Evolutionary conservation across 129 eudicot species (phyloP).

Genomic region (Artemisia argyi): DNA sequence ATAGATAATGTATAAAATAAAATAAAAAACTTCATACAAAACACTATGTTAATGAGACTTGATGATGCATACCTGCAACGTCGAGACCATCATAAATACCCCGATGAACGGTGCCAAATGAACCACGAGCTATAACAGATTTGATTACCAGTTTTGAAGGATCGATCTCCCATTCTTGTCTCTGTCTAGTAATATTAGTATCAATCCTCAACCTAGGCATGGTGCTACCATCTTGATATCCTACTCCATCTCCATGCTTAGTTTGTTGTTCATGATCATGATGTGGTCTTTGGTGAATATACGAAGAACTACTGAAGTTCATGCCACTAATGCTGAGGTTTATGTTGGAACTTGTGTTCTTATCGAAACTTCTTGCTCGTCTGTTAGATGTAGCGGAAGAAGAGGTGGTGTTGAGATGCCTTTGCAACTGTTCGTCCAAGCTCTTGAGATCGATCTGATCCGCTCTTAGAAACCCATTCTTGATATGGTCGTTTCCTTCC

Average conservation of each 20-base stretch:
- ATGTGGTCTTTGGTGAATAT: conserved; percentile 1
- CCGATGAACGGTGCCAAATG: conserved; percentile 95
- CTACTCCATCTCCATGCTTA: conserved; percentile 13
- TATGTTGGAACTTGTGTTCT: conserved; percentile 19
- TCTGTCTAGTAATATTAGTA: conserved; percentile 27
- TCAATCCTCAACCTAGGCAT: conserved; percentile 20
- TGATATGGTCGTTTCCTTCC: conserved; percentile 37
- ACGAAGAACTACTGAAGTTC: conserved; percentile 14
- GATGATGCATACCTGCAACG: conserved; percentile 60
- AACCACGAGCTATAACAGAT: conserved; percentile 88
- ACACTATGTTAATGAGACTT: background rate
- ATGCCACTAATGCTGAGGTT: conserved; percentile 18
- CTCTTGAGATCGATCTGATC: conserved; percentile 97
- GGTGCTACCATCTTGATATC: conserved; percentile 1
- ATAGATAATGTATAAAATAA: background rate
- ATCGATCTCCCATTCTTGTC: conserved; percentile 94
- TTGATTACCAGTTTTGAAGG: conserved; percentile 80
- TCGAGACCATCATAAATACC: conserved; percentile 90
- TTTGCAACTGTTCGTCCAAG: conserved; percentile 78
- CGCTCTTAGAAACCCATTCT: conserved; percentile 70
- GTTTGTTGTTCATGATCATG: conserved; percentile 14
- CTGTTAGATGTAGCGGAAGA: conserved; percentile 33
- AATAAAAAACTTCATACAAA: background rate
- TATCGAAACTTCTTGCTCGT: conserved; percentile 45
- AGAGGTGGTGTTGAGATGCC: conserved; percentile 58